Evolutionary conservation across 2,329 filamentous ascomycete genomes (phyloP), one percentile per base, ranked within the genome.

Genomic region (Chalaropsis thielavioides): DNA sequence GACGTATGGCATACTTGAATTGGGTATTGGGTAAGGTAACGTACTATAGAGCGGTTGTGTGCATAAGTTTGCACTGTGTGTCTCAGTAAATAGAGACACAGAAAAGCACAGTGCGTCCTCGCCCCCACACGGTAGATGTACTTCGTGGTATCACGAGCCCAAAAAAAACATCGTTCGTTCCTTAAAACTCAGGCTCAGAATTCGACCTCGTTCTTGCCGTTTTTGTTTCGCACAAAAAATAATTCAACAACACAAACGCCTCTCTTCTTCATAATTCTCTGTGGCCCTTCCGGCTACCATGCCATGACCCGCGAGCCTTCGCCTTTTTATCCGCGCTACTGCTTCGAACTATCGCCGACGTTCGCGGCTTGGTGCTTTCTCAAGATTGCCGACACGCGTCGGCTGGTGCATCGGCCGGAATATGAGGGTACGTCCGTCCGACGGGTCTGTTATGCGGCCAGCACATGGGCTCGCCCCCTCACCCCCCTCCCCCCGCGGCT

Each of bases 291-390:
- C 22, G 43, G 41, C 49, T 69, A 73, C 67, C 72, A 79, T 81
- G 78, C 76, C 76, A 84, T 84, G 81, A 80, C 74, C 71, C 74
- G 22, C 71, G 70, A 70, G 56, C 31, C 31, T 31, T 17, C 24
- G 22, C 19, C 24, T 19, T 74, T 81, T 69, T 87, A 87, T 69
- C 83, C 82, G 8, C 79, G 81, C 66, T 85, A 85, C 72, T 86
- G 84, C 72, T 85, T 86, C 71, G 75, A 80, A 67, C 76, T 85
- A 38, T 83, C 84, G 17, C 83, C 82, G 3, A 87, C 84, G 35
- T 78, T 81, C 70, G 80, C 79, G 66, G 76, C 72, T 67, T 87
- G 82, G 82, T 85, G 81, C 69, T 79, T 82, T 63, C 70, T 88
- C 61, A 78, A 75, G 46, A 77, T 75, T 6, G 70, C 71, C 44